Conservation (phyloP, 2,329 filamentous ascomycete genomes). For the Celoporthe dispersa region DNA sequence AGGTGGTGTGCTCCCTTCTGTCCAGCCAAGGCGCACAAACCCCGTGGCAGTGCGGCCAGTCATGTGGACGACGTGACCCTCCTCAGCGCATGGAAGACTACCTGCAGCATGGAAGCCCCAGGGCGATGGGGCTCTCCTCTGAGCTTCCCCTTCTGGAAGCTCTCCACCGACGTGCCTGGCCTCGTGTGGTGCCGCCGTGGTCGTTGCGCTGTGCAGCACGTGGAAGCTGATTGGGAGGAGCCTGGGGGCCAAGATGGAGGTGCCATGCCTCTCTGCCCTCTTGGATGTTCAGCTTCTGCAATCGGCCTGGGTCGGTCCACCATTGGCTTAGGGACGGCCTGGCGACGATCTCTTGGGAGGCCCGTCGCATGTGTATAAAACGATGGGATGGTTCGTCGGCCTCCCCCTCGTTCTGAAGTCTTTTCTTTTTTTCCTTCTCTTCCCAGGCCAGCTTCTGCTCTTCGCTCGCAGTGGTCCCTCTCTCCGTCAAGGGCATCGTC, state of each 20-base stretch:
- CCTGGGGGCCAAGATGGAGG: background rate
- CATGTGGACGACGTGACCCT: background rate
- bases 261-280: background rate
- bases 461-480: slow-evolving; percentile 15
- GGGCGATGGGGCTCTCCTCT: background rate
- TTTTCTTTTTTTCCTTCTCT: background rate
- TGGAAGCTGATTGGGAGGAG: slow-evolving; percentile 12
- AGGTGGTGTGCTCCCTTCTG: slow-evolving; percentile 9
- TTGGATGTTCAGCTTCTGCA: slow-evolving; percentile 13
- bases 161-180: background rate
- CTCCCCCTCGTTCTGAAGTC: background rate
- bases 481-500: slow-evolving; percentile 3
- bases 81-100: background rate
- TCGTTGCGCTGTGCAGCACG: too few relatives aligned
- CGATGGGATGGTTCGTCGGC: background rate
- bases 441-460: slow-evolving; percentile 22
- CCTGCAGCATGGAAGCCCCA: slow-evolving; percentile 2
- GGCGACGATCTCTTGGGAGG: background rate
- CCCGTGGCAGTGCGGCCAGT: background rate
- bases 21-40: background rate
- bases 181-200: background rate
- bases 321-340: background rate
- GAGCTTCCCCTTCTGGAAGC: slow-evolving; percentile 16
- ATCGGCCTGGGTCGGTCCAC: slow-evolving; percentile 1
- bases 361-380: slow-evolving; percentile 17